Base-by-base conservation (phyloP, 2,329 filamentous ascomycete species). In the Colletotrichum sp. region DNA sequence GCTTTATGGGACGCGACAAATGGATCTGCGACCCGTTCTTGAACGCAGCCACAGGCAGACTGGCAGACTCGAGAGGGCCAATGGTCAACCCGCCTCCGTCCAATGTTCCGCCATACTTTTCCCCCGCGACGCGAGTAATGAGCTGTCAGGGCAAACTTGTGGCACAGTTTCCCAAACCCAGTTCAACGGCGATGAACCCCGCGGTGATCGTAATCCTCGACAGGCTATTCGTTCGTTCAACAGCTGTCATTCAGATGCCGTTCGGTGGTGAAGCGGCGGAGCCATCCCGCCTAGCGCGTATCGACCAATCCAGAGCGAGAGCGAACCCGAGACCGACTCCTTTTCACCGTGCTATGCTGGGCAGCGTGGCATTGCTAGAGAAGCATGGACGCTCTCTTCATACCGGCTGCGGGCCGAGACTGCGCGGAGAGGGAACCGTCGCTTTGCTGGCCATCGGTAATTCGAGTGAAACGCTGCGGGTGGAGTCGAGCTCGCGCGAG, bases 321-420 rank as follows among this genome's bases (percentile, higher is more conserved):
- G 54, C 71, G 71, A 73, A 47, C 18, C 8, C 67, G 71, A 73
- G 55, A 73, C 55, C 67, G 62, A 70, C 18, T 5, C 21, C 66
- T 13, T 33, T 21, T 2, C 57, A n/a, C 31, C 16, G 31, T 59
- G 29, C 29, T 33, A 29, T 13, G 31, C 29, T 59, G 29, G 57
- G 12, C 27, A 66, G n/a, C 51, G 33, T 65, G 29, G 54, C 62
- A 54, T 27, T 43, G 29, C 63, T 29, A 31, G 31, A 18, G 51
- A 33, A 51, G 65, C 65, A 68, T 27, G 36, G 64, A 38, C 54
- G 34, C 57, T 29, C 24, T 27, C 54, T 34, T 59, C 57, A 59
- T 33, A 33, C 27, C 57, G 27, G 57, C 57, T 47, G 43, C 59
- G 58, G 51, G 51, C 47, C 51, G 62, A 36, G 36, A 38, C 21